Percentiles rank a stretch among this genome's conserved stretches.
Evolutionary conservation across 2,329 filamentous ascomycete species (phyloP).

Genomic region (Hypocrella siamensis): DNA sequence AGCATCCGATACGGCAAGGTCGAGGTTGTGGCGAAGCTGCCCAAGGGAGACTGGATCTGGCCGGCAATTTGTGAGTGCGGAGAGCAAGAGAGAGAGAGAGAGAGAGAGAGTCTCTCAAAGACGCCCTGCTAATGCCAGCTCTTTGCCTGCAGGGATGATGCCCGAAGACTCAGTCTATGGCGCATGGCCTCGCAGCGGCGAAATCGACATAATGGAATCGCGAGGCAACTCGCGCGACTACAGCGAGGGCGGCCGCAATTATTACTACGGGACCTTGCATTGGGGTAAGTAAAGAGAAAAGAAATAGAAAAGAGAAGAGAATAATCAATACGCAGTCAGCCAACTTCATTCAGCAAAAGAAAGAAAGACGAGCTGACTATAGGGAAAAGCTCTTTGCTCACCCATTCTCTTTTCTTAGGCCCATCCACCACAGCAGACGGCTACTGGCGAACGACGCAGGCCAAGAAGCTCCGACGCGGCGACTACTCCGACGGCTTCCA

Average conservation of each 20-base stretch:
- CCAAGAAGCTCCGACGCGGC: slow-evolving; percentile 17
- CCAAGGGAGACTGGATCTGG: slow-evolving; percentile 40
- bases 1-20: slow-evolving; percentile 17
- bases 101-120: no score
- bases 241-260: slow-evolving; percentile 25
- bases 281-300: slow-evolving; percentile 20
- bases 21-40: slow-evolving; percentile 36
- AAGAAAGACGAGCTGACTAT: no score
- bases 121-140: not conserved
- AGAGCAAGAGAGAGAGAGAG: no score
- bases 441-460: slow-evolving; percentile 18
- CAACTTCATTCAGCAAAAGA: no score
- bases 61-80: slow-evolving; percentile 24
- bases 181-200: slow-evolving; percentile 32
- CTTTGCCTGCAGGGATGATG: slow-evolving; percentile 25
- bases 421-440: slow-evolving; percentile 12
- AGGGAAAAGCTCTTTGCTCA: no score
- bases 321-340: no score
- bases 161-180: slow-evolving; percentile 30
- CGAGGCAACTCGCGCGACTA: slow-evolving; percentile 23
- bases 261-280: slow-evolving; percentile 26
- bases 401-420: slow-evolving; percentile 5
- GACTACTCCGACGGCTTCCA: slow-evolving; percentile 27
- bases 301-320: not conserved
- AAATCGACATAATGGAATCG: slow-evolving; percentile 36